Evolutionary conservation across 2,329 filamentous ascomycete species (phyloP), one percentile per base, ranked within the genome.

Genomic region (Xylariales sp.): DNA sequence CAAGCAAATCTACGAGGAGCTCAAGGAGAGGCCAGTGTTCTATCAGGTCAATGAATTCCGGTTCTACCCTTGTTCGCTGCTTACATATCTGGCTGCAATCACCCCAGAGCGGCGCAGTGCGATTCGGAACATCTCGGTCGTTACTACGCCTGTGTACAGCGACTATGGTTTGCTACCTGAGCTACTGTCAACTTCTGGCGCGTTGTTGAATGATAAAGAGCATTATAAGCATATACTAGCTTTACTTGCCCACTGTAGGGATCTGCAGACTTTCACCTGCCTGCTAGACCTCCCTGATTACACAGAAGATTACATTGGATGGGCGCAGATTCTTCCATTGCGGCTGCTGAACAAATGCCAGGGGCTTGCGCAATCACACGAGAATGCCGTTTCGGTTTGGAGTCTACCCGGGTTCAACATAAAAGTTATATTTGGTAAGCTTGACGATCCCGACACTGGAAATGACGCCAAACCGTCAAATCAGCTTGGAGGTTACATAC

Each of bases 1-100:
- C 43, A 24, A 28, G 21, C 33, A 40, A 14, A 41, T 45, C n/a
- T 33, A 45, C 28, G 35, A 33, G 5, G 43, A 45, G 18, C 35
- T 45, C 22, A 42, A 33, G n/a, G 22, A 15, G 4, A 24, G 25
- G 18, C 43, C 43, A 2, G 40, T 42, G n/a, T 45, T 45, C 29
- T 42, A 45, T 20, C 28, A 39, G 20, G 39, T 45, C n/a, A 45
- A 45, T n/a, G 27, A 22, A 12, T 45, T 45, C 29, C 19, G 36
- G 15, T 42, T 45, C 4, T 18, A 14, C 3, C 15, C 19, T 8
- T 15, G 25, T 14, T 38, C 27, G 5, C 28, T 45, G 8, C 24
- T 37, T 8, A 14, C 24, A 16, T 45, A 33, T 20, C 29, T 45
- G 9, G 43, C 38, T 6, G 43, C 43, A 16, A 19, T 45, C 27